These are phyloP conservation scores for Pholiota adiposa DNA, from an alignment of 1,284 basidiomycete genomes.

Conservation along the genomic window DNA sequence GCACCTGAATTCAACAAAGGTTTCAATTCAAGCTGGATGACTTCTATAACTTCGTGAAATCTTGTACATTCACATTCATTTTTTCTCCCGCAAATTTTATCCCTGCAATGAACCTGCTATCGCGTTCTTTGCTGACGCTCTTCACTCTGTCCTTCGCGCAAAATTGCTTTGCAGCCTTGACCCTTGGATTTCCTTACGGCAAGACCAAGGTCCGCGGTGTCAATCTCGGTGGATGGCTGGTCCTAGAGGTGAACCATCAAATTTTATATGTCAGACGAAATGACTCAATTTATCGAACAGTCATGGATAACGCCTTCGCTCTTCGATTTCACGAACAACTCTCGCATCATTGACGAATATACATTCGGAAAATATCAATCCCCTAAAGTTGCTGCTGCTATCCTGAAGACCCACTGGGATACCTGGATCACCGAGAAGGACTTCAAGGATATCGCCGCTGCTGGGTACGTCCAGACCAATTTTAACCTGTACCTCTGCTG, in stretches of 20 bases:
- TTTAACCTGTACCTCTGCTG: not conserved
- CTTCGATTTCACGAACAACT: conserved; percentile 77
- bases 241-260: conserved; percentile 59
- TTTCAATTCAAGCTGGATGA: too few relatives aligned
- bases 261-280: not conserved
- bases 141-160: conserved; percentile 19
- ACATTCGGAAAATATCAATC: conserved; percentile 75
- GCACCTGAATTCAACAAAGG: too few relatives aligned
- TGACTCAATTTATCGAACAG: conserved; percentile 28
- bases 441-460: conserved; percentile 70
- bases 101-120: not conserved
- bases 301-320: conserved; percentile 87
- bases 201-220: conserved; percentile 66
- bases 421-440: conserved; percentile 82
- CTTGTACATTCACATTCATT: not conserved
- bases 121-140: conserved; percentile 15
- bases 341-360: conserved; percentile 80
- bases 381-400: conserved; percentile 45
- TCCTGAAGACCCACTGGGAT: conserved; percentile 73
- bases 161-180: conserved; percentile 31
- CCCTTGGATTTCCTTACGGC: conserved; percentile 53
- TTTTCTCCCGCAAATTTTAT: not conserved
- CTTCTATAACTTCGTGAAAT: too few relatives aligned
- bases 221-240: conserved; percentile 81
- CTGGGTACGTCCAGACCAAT: conserved; percentile 53